These are phyloP conservation scores for Metschnikowia lachancei DNA, from an alignment of 805 yeast genomes.

Conservation along the genomic window DNA sequence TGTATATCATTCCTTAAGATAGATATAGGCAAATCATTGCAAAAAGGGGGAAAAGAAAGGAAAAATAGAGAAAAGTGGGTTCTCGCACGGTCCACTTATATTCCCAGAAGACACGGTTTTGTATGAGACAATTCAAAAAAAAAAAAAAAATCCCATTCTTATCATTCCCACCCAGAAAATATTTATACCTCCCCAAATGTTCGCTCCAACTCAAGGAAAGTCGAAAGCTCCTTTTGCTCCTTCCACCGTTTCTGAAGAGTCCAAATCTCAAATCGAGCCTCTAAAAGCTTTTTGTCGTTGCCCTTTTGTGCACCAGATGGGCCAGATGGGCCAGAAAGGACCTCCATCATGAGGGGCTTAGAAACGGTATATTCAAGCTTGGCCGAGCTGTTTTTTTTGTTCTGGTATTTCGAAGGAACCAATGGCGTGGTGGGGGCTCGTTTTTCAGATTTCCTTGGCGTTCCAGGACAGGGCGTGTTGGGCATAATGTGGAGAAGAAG, in stretches of 20 bases:
- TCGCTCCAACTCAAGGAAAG: slow-evolving; percentile 33
- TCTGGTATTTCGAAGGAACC: slow-evolving; percentile 26
- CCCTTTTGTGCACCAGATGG: slow-evolving; percentile 1
- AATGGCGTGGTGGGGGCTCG: slow-evolving; percentile 39
- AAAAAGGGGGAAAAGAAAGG: too few relatives aligned
- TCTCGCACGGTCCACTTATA: too few relatives aligned
- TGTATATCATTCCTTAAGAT: too few relatives aligned
- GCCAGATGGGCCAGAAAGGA: slow-evolving; percentile 1
- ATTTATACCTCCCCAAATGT: neutral
- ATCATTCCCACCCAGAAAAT: too few relatives aligned
- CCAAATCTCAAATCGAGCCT: slow-evolving; percentile 34
- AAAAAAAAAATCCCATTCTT: too few relatives aligned
- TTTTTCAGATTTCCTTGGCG: slow-evolving; percentile 20
- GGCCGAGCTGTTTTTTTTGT: slow-evolving; percentile 19
- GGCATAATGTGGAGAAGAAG: neutral
- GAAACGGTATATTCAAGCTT: slow-evolving; percentile 7
- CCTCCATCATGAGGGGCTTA: slow-evolving; percentile 3
- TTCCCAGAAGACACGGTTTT: too few relatives aligned
- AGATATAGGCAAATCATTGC: too few relatives aligned
- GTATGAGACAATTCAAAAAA: too few relatives aligned
- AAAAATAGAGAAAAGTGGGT: too few relatives aligned
- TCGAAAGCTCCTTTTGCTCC: slow-evolving; percentile 24
- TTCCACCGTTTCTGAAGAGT: slow-evolving; percentile 23
- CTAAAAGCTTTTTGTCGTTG: slow-evolving; percentile 20
- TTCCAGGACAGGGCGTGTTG: slow-evolving; percentile 4